Conservation (phyloP, 768 basidiomycete species). For the Amanita rimosa region DNA sequence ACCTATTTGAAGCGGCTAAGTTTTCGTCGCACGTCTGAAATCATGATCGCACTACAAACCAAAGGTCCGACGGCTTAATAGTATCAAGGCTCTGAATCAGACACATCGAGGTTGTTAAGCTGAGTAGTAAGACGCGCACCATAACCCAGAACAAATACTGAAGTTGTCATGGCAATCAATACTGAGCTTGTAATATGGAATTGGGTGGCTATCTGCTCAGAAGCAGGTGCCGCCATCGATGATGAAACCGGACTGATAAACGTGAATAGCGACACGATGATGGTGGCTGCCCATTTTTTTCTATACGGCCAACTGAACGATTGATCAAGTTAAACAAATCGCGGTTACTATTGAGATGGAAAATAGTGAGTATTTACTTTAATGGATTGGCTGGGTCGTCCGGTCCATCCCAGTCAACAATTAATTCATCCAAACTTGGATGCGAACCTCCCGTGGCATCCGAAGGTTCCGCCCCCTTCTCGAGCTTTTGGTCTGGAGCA, state of each 20-base stretch:
- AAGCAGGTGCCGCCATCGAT: conserved; percentile 65
- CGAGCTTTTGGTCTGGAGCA: not conserved
- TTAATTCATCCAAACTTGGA: conserved; percentile 11
- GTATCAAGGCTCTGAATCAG: too few species aligned
- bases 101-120: too few species aligned
- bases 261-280: conserved; percentile 57
- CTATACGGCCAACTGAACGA: conserved; percentile 39
- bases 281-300: conserved; percentile 54
- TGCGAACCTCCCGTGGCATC: too few species aligned
- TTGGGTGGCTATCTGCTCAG: conserved; percentile 32
- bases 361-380: conserved; percentile 36
- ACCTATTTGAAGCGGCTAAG: conserved; percentile 13
- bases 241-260: conserved; percentile 64
- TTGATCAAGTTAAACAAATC: too few species aligned
- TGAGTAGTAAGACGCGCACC: conserved; percentile 28
- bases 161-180: conserved; percentile 45
- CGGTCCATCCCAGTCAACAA: conserved; percentile 55
- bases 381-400: conserved; percentile 47
- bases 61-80: conserved; percentile 40
- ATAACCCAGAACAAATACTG: conserved; percentile 42
- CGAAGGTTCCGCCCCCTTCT: too few species aligned
- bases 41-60: conserved; percentile 17
- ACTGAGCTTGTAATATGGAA: conserved; percentile 43
- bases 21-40: not conserved
- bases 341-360: not conserved